Percentiles rank a stretch among this genome's conserved stretches.
These are phyloP conservation scores for Aspergillus udagawae DNA, from an alignment of 2,329 filamentous ascomycete species.

Conservation along the genomic window DNA sequence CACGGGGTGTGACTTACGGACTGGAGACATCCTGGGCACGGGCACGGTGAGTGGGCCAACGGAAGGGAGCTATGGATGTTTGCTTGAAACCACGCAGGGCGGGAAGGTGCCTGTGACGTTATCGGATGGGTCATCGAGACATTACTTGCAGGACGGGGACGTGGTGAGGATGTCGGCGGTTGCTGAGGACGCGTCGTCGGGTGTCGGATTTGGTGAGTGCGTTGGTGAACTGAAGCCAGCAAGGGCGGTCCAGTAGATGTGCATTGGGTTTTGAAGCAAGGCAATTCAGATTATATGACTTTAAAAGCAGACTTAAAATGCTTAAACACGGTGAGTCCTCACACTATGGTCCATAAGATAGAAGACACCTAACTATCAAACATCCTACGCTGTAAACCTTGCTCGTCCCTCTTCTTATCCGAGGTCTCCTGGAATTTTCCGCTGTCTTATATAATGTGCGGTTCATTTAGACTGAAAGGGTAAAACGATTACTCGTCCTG, in stretches of 20 bases:
- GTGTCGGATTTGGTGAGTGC: conserved; percentile 30
- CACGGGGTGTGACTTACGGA: conserved; percentile 25
- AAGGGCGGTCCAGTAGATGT: background rate
- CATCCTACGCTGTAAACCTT: too few relatives aligned
- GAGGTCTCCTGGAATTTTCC: too few relatives aligned
- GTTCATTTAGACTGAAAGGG: too few relatives aligned
- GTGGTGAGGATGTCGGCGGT: conserved; percentile 24
- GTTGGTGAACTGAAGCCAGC: conserved; percentile 14
- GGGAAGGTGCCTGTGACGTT: conserved; percentile 20
- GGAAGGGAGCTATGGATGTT: conserved; percentile 21
- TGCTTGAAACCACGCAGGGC: conserved; percentile 26
- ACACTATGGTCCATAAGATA: too few relatives aligned
- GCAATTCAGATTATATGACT: too few relatives aligned
- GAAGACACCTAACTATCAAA: too few relatives aligned
- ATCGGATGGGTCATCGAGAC: conserved; percentile 15
- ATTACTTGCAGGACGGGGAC: conserved; percentile 26
- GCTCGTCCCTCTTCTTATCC: too few relatives aligned
- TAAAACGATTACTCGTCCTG: too few relatives aligned
- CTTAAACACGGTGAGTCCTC: too few relatives aligned
- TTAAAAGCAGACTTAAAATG: too few relatives aligned
- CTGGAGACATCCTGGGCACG: conserved; percentile 27
- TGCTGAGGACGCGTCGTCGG: conserved; percentile 17
- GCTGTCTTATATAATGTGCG: too few relatives aligned
- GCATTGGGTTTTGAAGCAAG: too few relatives aligned
- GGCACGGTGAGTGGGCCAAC: conserved; percentile 27